Evolutionary conservation across 176 grass and related monocot genomes (phyloP).

Genomic region (Dendrocalamus sinicus): DNA sequence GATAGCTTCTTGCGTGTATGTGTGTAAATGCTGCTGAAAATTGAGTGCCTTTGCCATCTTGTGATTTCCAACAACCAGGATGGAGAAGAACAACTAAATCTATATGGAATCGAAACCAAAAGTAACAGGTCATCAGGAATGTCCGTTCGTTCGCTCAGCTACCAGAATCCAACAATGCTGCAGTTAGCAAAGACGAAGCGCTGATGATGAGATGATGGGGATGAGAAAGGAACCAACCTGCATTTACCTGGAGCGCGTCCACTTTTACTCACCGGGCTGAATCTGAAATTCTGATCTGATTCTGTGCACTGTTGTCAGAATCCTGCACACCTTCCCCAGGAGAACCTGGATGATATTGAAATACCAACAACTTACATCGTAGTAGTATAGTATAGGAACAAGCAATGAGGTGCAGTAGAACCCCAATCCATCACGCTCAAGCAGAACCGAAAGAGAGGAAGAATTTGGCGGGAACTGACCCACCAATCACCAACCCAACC

Average conservation of each 20-base stretch:
- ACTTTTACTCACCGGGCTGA: neutral
- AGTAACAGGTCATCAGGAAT: neutral
- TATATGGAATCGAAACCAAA: neutral
- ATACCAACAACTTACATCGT: neutral
- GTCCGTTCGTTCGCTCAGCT: neutral
- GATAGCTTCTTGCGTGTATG: no score
- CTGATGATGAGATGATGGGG: neutral
- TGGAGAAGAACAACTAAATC: neutral
- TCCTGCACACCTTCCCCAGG: neutral
- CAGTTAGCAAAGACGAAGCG: neutral
- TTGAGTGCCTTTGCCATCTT: no score
- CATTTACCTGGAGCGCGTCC: neutral
- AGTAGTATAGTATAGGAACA: neutral
- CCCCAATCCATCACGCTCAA: neutral
- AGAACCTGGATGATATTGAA: neutral
- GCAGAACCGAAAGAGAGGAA: neutral
- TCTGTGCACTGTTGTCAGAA: neutral
- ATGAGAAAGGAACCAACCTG: neutral
- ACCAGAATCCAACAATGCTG: neutral
- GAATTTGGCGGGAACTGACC: constrained; percentile 15
- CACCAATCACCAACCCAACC: neutral
- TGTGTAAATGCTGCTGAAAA: no score
- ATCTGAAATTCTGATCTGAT: neutral
- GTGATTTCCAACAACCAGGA: no score
- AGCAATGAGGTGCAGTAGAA: neutral